Evolutionary conservation across 2,329 filamentous ascomycete genomes (phyloP), one percentile per base, ranked within the genome.

Genomic region (Salinomyces thailandicus): DNA sequence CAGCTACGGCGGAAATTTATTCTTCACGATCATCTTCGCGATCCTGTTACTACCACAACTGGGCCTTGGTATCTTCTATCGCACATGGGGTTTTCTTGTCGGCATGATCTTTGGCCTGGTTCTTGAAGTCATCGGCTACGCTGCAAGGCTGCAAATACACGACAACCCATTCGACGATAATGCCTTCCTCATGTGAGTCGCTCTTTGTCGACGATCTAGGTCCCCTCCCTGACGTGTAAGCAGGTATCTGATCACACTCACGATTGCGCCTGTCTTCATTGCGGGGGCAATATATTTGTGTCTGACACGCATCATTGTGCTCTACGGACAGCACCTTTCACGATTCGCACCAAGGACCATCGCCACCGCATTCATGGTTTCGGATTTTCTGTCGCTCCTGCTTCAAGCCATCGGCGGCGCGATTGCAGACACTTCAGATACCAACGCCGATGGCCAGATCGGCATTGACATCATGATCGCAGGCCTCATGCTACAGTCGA

Each of bases 401-500:
- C 56, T 77, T 4, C 74, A 77, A 51, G 72, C 69, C 4, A 62
- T 62, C 3, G 72, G 72, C n/a, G 73, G 73, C 39, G 72, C 67
- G 35, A 62, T 75, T 33, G 71, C 75, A 1, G 71, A 74, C 0
- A 65, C 67, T 0, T 69, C 44, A 3, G 53, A 53, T 4, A 60
- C 59, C 2, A 56, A 64, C 17, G 50, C 63, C 18, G 52, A 58
- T 6, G 16, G 19, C 14, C 56, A 71, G 28, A 49, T 60, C 1
- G 73, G 72, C 2, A 66, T 71, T 36, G 55, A 72, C 42, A 64
- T 74, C 38, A 75, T 75, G 57, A 68, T 76, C 39, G 66, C 71
- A 0, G 73, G 73, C 50, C 67, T 77, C 30, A 60, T 68, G 3
- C 67, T 72, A 42, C 73, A 76, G 54, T 70, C 75, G 18, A 62